Percentiles rank a stretch among this genome's conserved stretches.
These are phyloP conservation scores for Trichosporon ovoides DNA, from an alignment of 1,284 basidiomycete species.

Conservation along the genomic window DNA sequence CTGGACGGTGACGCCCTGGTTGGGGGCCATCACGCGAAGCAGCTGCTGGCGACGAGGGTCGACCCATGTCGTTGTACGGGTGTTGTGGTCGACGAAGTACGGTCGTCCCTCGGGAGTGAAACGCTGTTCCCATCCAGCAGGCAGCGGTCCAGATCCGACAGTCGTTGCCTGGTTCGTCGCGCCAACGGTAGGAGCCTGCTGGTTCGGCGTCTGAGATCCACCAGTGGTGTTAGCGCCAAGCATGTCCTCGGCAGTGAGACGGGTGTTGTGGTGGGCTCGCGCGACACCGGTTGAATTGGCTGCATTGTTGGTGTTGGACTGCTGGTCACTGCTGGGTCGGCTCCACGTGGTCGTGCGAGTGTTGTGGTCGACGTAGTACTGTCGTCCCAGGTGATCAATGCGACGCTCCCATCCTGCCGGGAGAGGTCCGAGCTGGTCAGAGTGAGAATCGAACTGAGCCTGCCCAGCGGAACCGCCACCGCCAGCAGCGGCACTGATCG, in stretches of 20 bases:
- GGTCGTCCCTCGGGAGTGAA: constrained; percentile 95
- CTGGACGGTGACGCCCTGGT: constrained; percentile 67
- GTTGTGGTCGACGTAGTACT: constrained; percentile 93
- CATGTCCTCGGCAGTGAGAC: constrained; percentile 72
- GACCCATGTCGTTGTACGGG: constrained; percentile 95
- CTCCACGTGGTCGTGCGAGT: constrained; percentile 93
- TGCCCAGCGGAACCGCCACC: constrained; percentile 25
- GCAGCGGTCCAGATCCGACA: constrained; percentile 73
- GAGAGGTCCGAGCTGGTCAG: constrained; percentile 67
- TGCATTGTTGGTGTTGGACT: constrained; percentile 48
- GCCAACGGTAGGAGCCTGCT: not conserved
- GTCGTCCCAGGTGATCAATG: constrained; percentile 75
- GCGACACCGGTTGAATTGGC: constrained; percentile 58
- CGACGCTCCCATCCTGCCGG: constrained; percentile 92
- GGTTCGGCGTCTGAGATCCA: constrained; percentile 27
- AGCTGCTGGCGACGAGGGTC: constrained; percentile 89
- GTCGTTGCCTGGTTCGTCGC: constrained; percentile 58
- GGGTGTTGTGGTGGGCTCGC: constrained; percentile 68
- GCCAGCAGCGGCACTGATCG: constrained; percentile 1
- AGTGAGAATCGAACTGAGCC: constrained; percentile 72
- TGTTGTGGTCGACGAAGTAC: constrained; percentile 96
- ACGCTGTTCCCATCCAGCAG: constrained; percentile 96
- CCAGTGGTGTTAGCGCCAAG: constrained; percentile 54
- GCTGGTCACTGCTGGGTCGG: constrained; percentile 54
- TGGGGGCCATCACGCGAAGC: constrained; percentile 77